Evolutionary conservation across 768 basidiomycete genomes (phyloP), one percentile per base, ranked within the genome.

Genomic region (Auricularia sp.): DNA sequence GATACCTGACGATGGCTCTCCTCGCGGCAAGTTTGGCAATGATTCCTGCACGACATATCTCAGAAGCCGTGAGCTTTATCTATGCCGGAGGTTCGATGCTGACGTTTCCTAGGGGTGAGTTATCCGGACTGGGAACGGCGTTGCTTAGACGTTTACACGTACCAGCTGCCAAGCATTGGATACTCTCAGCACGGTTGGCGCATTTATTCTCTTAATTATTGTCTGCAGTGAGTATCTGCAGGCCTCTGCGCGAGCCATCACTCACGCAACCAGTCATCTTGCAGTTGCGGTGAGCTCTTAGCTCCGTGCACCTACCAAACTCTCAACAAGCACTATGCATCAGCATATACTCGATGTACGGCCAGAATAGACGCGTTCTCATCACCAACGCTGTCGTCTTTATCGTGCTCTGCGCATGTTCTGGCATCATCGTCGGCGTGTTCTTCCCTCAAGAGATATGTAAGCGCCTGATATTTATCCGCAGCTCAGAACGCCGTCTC

Each of bases 281-380:
- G 56, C 56, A 59, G 23, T 23, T 59, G 56, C 56, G 56, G 56
- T 59, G 34, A 59, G 56, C 53, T 29, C 7, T 18, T 8, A 7
- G 12, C 39, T 8, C 7, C 18, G 47, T 51, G 29, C 47, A 51
- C 18, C 47, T 33, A 14, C 6, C 29, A 34, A 1, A 10, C 7
- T 29, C 16, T 29, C 56, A 59, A 33, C 3, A 59, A 29, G 14
- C 23, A 1, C 33, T 10, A 33, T 33, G 14, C 23, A 6, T 8
- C 56, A 59, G 56, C 56, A 59, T 59, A 23, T 59, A 59, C 18
- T 59, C 56, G 34, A 59, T 59, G 56, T 59, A 59, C 34, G 34
- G 56, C 29, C 56, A 23, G 11, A 59, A 35, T 23, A 59, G 56
- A 18, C 21, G 23, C 18, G 18, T 59, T 4, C 56, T 59, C 34